phyloP scores from a whole-genome alignment of 257 asterid species.

The Solanum medicagineum region DNA sequence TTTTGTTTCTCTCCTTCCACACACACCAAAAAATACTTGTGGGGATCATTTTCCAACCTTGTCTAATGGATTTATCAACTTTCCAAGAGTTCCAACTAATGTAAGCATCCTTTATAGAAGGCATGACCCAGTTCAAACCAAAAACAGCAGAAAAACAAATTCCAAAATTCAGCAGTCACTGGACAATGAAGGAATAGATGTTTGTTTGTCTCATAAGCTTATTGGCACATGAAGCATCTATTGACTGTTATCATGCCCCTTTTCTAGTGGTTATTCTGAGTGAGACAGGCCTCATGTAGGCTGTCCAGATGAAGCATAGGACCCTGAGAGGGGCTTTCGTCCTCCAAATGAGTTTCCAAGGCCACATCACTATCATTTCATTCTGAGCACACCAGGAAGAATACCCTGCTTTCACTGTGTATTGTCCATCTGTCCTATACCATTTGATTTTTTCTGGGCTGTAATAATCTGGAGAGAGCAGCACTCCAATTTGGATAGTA shows the following conservation, averaged over 20 bases:
- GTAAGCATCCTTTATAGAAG: not conserved
- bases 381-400: not conserved
- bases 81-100: too few relatives aligned
- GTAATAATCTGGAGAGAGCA: not conserved
- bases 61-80: too few relatives aligned
- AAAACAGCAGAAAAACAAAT: not conserved
- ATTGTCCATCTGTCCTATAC: not conserved
- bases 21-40: too few relatives aligned
- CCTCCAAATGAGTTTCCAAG: not conserved
- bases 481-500: not conserved
- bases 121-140: not conserved
- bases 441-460: not conserved
- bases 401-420: not conserved
- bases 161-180: not conserved
- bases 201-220: not conserved
- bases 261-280: not conserved
- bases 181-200: not conserved
- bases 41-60: too few relatives aligned
- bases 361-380: not conserved
- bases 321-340: not conserved
- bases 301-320: not conserved
- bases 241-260: not conserved
- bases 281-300: not conserved
- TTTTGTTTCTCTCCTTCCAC: too few relatives aligned
- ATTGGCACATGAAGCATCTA: not conserved